phyloP scores from a whole-genome alignment of 164 flowering plant species.

The Vitis amurensis region DNA sequence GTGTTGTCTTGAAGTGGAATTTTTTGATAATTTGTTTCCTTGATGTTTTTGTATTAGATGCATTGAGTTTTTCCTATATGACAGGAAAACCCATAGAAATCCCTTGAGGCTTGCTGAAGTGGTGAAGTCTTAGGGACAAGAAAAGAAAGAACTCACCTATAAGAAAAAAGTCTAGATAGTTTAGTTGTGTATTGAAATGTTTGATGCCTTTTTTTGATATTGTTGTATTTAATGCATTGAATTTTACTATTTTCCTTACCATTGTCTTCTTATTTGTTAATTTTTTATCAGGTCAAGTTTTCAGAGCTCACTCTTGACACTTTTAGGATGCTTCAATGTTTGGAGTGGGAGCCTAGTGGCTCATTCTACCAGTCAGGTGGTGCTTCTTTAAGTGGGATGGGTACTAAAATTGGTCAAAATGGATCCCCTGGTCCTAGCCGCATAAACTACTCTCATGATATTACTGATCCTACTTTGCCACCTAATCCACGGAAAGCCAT shows the following conservation, averaged over 20 bases:
- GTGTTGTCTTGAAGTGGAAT: neutral
- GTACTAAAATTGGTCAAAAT: conserved; percentile 39
- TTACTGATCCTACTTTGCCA: conserved; percentile 75
- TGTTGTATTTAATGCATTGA: neutral
- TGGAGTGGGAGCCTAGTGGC: conserved; percentile 98
- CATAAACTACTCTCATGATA: conserved; percentile 44
- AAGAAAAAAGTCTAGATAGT: no score
- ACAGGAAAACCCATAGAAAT: no score
- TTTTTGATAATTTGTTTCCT: neutral
- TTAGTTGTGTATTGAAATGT: neutral
- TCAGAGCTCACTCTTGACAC: conserved; percentile 83
- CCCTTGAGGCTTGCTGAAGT: no score
- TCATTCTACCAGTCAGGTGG: conserved; percentile 59
- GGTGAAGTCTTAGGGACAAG: no score
- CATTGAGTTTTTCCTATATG: no score
- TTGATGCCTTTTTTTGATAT: neutral
- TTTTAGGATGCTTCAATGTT: conserved; percentile 88
- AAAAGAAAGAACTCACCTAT: no score
- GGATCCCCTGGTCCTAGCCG: conserved; percentile 46
- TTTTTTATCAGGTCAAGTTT: conserved; percentile 68
- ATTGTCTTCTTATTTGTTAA: neutral
- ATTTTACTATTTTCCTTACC: neutral
- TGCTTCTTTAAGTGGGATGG: neutral
- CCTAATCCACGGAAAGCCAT: conserved; percentile 82
- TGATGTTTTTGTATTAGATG: no score